Percentiles rank a stretch among this genome's conserved stretches.
These are phyloP conservation scores for Suillus hirtellus DNA, from an alignment of 768 basidiomycete genomes.

Conservation along the genomic window DNA sequence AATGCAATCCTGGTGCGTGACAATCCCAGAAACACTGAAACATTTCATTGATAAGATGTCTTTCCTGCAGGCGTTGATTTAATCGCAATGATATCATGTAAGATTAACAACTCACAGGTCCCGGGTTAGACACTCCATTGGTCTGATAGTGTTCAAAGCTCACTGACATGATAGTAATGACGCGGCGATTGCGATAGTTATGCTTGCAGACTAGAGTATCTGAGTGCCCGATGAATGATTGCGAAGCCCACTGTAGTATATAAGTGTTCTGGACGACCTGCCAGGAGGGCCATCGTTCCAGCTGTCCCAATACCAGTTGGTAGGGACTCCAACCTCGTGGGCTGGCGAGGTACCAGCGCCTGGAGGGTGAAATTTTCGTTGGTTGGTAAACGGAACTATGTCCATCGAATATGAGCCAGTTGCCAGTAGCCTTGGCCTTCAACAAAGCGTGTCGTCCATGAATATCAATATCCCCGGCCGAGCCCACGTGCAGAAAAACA, in stretches of 20 bases:
- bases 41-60: rapidly evolving
- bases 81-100: not conserved
- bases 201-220: not conserved
- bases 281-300: not conserved
- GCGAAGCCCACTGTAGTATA: not conserved
- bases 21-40: not conserved
- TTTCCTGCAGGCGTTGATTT: not conserved
- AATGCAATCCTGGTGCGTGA: no score
- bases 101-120: not conserved
- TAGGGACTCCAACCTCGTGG: not conserved
- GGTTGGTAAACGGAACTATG: not conserved
- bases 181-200: not conserved
- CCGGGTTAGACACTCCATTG: not conserved
- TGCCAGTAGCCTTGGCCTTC: not conserved
- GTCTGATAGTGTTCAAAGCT: rapidly evolving
- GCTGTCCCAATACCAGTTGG: not conserved
- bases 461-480: not conserved
- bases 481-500: no score
- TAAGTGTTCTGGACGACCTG: not conserved
- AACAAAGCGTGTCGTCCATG: not conserved
- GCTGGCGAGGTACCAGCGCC: not conserved
- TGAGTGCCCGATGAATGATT: not conserved
- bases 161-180: not conserved
- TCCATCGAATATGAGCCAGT: not conserved
- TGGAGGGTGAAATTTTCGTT: not conserved